phyloP scores from a whole-genome alignment of 1,139 yeast species.

The Candida neerlandica region DNA sequence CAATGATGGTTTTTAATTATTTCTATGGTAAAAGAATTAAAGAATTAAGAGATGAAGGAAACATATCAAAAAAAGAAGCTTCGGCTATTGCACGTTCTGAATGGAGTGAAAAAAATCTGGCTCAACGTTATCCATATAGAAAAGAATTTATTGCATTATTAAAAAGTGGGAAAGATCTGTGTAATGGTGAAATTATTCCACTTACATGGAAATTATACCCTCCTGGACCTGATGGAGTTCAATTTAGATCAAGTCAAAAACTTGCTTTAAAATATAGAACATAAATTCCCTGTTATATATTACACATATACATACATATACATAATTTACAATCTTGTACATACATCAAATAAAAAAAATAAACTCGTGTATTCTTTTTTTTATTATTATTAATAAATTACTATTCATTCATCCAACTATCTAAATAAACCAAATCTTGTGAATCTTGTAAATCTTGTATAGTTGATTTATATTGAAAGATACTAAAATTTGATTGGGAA shows the following conservation, averaged over 20 bases:
- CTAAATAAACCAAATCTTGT: constrained; percentile 42
- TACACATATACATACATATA: background rate
- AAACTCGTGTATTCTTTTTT: background rate
- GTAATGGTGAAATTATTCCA: constrained; percentile 30
- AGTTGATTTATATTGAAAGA: constrained; percentile 29
- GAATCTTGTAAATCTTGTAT: constrained; percentile 35
- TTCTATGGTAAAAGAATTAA: background rate
- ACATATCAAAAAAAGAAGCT: background rate
- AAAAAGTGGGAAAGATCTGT: constrained; percentile 31
- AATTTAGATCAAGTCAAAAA: background rate
- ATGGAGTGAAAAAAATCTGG: constrained; percentile 31
- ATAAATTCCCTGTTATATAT: background rate
- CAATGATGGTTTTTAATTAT: constrained; percentile 1
- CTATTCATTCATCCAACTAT: constrained; percentile 33
- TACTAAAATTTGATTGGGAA: constrained; percentile 3
- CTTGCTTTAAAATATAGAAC: background rate
- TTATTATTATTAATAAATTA: constrained; percentile 3
- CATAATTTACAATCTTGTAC: background rate
- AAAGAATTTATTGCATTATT: constrained; percentile 30
- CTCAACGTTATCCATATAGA: constrained; percentile 26
- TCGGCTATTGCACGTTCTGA: background rate
- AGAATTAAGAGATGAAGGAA: background rate
- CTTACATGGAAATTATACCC: constrained; percentile 1
- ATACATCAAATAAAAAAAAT: background rate
- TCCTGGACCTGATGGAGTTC: constrained; percentile 4